Conservation (phyloP, 371 early-diverging fungal species). For the Basidiobolus meristosporus region DNA sequence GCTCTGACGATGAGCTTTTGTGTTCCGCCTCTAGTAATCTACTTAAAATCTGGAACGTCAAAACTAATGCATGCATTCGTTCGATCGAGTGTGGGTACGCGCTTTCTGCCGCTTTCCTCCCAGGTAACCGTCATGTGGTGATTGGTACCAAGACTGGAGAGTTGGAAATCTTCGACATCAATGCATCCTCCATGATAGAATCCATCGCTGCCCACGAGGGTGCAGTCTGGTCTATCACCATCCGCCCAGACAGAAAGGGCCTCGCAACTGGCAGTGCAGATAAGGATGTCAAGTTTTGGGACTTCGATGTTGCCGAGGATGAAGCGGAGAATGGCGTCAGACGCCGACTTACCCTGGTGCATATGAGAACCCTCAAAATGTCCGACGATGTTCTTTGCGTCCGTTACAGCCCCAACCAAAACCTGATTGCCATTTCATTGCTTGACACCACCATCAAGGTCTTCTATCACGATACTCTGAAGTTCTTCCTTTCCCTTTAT, state of each 20-base stretch:
- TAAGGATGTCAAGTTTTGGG: constrained; percentile 94
- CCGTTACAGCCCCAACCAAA: constrained; percentile 63
- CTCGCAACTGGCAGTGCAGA: constrained; percentile 85
- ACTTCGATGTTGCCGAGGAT: constrained; percentile 37
- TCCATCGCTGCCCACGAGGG: constrained; percentile 78
- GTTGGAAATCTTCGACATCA: constrained; percentile 73
- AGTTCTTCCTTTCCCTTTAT: constrained; percentile 87
- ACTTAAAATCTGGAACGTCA: constrained; percentile 78
- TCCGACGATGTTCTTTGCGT: constrained; percentile 83
- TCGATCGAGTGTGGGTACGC: constrained; percentile 76
- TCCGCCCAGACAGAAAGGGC: constrained; percentile 77
- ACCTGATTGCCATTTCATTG: constrained; percentile 73
- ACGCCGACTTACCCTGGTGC: constrained; percentile 53
- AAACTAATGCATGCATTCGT: constrained; percentile 60
- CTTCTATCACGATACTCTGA: constrained; percentile 86
- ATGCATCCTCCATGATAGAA: constrained; percentile 58
- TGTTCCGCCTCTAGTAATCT: constrained; percentile 60
- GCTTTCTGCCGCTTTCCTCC: constrained; percentile 71
- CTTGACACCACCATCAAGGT: constrained; percentile 91
- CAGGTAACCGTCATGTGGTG: constrained; percentile 63
- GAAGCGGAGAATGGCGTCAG: not conserved
- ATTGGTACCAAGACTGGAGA: constrained; percentile 84
- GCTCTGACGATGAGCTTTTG: constrained; percentile 68
- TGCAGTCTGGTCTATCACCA: constrained; percentile 66
- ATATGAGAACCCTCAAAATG: constrained; percentile 79